A percentile compares a stretch with the other conserved stretches of the same genome.
These are phyloP conservation scores for Blastobotrys capitulatus DNA, from an alignment of 1,139 yeast species.

Conservation along the genomic window DNA sequence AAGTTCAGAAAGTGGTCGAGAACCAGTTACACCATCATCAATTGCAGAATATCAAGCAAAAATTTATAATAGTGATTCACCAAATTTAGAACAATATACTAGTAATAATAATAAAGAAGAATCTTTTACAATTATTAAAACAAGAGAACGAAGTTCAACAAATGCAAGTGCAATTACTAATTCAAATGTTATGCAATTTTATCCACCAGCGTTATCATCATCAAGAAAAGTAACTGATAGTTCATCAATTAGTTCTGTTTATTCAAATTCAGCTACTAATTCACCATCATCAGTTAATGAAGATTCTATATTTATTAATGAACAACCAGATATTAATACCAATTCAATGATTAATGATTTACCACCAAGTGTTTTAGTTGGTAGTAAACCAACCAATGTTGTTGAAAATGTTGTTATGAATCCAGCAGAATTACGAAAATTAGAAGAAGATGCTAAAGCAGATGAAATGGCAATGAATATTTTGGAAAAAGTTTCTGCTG, in stretches of 20 bases:
- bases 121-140: background rate
- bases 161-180: background rate
- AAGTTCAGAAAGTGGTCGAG: conserved; percentile 12
- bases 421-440: conserved; percentile 3
- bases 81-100: background rate
- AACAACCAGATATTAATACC: background rate
- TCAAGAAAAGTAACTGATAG: background rate
- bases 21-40: conserved; percentile 14
- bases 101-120: too few species aligned
- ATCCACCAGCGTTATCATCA: conserved; percentile 6
- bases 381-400: background rate
- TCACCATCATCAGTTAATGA: background rate
- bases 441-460: conserved; percentile 25
- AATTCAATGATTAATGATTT: background rate
- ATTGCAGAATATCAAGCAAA: conserved; percentile 1
- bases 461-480: conserved; percentile 35
- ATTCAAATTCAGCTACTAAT: conserved; percentile 5
- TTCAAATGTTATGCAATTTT: background rate
- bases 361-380: background rate
- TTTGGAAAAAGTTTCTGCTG: conserved; percentile 29
- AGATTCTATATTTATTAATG: conserved; percentile 9
- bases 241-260: conserved; percentile 9
- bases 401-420: background rate
- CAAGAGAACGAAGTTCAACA: background rate
- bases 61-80: background rate